Evolutionary conservation across 2,329 filamentous ascomycete genomes (phyloP).

Genomic region (Claviceps arundinis): DNA sequence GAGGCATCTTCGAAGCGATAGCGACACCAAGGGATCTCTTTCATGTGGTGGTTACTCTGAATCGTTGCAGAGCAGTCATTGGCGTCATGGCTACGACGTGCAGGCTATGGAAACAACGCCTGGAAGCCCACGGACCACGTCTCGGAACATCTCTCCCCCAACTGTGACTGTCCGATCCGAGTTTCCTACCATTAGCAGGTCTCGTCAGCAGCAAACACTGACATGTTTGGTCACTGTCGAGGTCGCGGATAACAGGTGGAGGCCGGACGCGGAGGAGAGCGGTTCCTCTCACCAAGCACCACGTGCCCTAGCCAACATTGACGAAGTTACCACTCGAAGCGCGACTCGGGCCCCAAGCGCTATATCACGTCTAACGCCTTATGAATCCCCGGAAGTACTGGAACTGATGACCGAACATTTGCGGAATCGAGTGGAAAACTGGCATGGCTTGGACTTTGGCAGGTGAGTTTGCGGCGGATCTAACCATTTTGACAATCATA

Average conservation of each 20-base stretch:
- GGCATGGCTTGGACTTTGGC: slow-evolving; percentile 90
- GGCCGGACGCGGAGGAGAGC: slow-evolving; percentile 69
- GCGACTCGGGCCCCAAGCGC: slow-evolving; percentile 37
- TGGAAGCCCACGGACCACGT: slow-evolving; percentile 55
- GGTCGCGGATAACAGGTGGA: slow-evolving; percentile 86
- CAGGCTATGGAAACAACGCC: slow-evolving; percentile 89
- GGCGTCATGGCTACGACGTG: slow-evolving; percentile 87
- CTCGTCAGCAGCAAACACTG: slow-evolving; percentile 84
- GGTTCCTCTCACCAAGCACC: slow-evolving; percentile 34
- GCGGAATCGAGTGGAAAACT: slow-evolving; percentile 84
- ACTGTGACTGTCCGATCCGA: slow-evolving; percentile 92
- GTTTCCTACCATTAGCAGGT: slow-evolving; percentile 85
- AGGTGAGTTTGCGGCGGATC: slow-evolving; percentile 33
- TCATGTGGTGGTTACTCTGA: slow-evolving; percentile 74
- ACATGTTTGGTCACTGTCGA: slow-evolving; percentile 92
- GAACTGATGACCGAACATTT: slow-evolving; percentile 80
- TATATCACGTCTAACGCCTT: slow-evolving; percentile 49
- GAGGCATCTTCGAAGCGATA: slow-evolving; percentile 63
- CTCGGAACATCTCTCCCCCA: slow-evolving; percentile 78
- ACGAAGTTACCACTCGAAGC: slow-evolving; percentile 39
- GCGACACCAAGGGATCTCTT: slow-evolving; percentile 56
- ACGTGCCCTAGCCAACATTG: slow-evolving; percentile 27
- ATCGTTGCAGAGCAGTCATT: slow-evolving; percentile 53
- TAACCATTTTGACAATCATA: neutral
- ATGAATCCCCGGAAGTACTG: slow-evolving; percentile 63